Evolutionary conservation across 495 filamentous ascomycete species (phyloP).

Genomic region (Penicillium macrosclerotiorum): DNA sequence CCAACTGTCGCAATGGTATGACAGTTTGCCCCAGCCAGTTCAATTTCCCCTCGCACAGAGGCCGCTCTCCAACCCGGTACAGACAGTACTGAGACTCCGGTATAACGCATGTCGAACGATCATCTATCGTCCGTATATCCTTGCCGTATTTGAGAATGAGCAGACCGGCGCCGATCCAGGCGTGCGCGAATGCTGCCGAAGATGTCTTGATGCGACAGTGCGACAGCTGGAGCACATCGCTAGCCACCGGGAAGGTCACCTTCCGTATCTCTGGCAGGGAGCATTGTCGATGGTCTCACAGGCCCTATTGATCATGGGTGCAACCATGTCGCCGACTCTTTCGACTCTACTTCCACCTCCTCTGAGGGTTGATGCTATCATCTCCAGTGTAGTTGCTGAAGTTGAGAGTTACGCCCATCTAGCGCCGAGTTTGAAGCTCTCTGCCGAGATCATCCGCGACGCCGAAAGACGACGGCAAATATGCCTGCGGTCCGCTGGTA

Average conservation of each 20-base stretch:
- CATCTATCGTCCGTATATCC: conserved; percentile 79
- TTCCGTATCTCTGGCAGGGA: conserved; percentile 86
- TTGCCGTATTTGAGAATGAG: conserved; percentile 77
- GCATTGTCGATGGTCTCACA: conserved; percentile 80
- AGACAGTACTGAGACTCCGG: conserved; percentile 73
- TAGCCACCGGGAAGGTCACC: conserved; percentile 78
- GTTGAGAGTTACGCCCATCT: conserved; percentile 70
- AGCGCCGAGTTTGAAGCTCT: conserved; percentile 69
- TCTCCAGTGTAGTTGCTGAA: conserved; percentile 70
- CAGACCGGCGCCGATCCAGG: conserved; percentile 62
- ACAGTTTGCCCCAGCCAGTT: conserved; percentile 66
- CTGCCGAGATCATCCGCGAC: conserved; percentile 75
- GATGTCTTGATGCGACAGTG: conserved; percentile 79
- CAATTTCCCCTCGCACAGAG: conserved; percentile 69
- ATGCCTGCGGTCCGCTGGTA: conserved; percentile 22
- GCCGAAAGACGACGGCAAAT: conserved; percentile 65
- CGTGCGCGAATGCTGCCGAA: conserved; percentile 73
- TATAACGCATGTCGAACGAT: conserved; percentile 85
- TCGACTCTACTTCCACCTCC: conserved; percentile 63
- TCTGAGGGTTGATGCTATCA: conserved; percentile 65
- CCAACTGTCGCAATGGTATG: conserved; percentile 82
- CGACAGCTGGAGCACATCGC: conserved; percentile 76
- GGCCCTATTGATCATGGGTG: conserved; percentile 77
- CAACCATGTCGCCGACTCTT: conserved; percentile 75
- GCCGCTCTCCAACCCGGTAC: conserved; percentile 66